Evolutionary conservation across 2,329 filamentous ascomycete genomes (phyloP), one percentile per base, ranked within the genome.

Genomic region (Aspergillus pseudonomiae): DNA sequence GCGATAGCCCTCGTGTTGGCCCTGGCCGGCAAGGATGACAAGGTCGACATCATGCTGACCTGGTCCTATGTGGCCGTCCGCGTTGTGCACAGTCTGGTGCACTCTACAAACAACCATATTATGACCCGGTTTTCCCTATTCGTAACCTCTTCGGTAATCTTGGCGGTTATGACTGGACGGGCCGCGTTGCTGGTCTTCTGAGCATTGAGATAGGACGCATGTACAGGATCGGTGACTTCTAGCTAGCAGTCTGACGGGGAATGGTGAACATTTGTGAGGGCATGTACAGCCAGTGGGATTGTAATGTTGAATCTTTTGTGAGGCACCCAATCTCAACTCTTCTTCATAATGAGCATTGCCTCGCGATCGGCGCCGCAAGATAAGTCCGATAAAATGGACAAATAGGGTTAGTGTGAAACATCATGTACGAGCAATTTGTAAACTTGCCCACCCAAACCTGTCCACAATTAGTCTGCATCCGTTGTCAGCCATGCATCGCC

Each of bases 11-110:
- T 82, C 7, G 73, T 74, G 1, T 65, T 82, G 41, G 63, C 69
- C 52, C 60, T 67, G 61, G 50, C 58, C 16, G 66, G 63, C n/a
- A 55, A 63, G 30, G 58, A 62, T 45, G 63, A 68, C n/a, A 11
- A 63, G 30, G 50, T 67, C 2, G 77, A 78, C 36, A 67, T 76
- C 0, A 56, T 66, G 4, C 67, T 81, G 34, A 80, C 80, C 3
- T 83, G 81, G 81, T 68, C 66, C 0, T 82, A 82, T 67, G 77
- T 81, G 3, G 79, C 75, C 0, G 32, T 78, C 14, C 68, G 81
- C 14, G 67, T 82, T 6, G 56, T 74, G 64, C 81, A 83, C 65
- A 78, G 73, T 58, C 36, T 82, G 34, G 73, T 81, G 24, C 80
- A 83, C 41, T 67, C 68, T 1, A 74, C 72, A 10, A 71, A 62